Percentiles rank a stretch among this genome's conserved stretches.
These are phyloP conservation scores for Sporobolomyces roseus DNA, from an alignment of 768 basidiomycete genomes.

Conservation along the genomic window DNA sequence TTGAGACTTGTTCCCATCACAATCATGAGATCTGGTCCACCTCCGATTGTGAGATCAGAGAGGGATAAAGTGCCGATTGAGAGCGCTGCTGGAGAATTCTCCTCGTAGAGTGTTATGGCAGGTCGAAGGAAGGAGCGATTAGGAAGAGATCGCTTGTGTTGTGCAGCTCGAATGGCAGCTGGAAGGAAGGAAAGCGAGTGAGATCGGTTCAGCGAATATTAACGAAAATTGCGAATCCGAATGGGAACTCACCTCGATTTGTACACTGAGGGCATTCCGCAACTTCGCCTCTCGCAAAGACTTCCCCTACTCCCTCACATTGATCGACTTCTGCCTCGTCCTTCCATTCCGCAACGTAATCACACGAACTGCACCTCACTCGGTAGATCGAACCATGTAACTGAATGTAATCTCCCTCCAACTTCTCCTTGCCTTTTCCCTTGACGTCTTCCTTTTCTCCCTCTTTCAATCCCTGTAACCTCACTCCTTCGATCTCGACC, in stretches of 20 bases:
- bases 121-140: slow-evolving; percentile 74
- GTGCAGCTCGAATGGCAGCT: slow-evolving; percentile 75
- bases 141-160: slow-evolving; percentile 67
- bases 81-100: slow-evolving; percentile 75
- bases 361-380: slow-evolving; percentile 82
- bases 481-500: slow-evolving; percentile 26
- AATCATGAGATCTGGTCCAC: slow-evolving; percentile 84
- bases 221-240: background rate
- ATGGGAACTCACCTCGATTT: slow-evolving; percentile 64
- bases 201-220: background rate
- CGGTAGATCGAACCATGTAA: slow-evolving; percentile 90
- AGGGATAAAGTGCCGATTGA: slow-evolving; percentile 72
- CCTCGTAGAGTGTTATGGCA: slow-evolving; percentile 90
- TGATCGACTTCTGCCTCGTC: slow-evolving; percentile 56
- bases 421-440: slow-evolving; percentile 48
- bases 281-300: slow-evolving; percentile 66
- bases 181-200: background rate
- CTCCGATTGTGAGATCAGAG: slow-evolving; percentile 59
- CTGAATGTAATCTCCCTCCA: slow-evolving; percentile 81
- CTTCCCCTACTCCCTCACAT: slow-evolving; percentile 35
- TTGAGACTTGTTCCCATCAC: slow-evolving; percentile 97
- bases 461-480: background rate
- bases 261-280: slow-evolving; percentile 84
- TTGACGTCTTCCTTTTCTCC: background rate
- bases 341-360: slow-evolving; percentile 68